Evolutionary conservation across 208 protist genomes (phyloP), one percentile per base, ranked within the genome.

Genomic region (Crithidia fasciculata): DNA sequence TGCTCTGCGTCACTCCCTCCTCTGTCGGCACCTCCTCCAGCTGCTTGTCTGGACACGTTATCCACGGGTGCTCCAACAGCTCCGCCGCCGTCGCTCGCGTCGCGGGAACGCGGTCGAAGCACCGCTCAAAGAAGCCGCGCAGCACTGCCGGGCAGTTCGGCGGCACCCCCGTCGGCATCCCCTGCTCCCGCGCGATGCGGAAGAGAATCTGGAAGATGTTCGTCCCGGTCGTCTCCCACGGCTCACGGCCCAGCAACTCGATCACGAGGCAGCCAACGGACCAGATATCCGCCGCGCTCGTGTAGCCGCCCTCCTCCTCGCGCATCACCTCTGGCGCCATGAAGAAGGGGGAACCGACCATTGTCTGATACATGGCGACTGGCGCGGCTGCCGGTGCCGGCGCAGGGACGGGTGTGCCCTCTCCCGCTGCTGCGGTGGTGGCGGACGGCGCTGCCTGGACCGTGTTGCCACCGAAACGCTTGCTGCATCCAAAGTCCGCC

Each of bases 401-500:
- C 6, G 19, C 43, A 15, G 58, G 8, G 1, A 37, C 43, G 6
- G 62, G 40, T 36, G 43, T 49, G 28, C 28, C 18, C 18, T 8
- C 57, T 15, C 3, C 43, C 36, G 43, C 57, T n/a, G 47, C 18
- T 16, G 40, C 15, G 41, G 28, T 40, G 9, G n/a, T 16, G 15
- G 39, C 37, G 13, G 49, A 16, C 50, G 55, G 57, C 50, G 50
- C 45, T 6, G 64, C 64, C 28, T 74, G 58, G 50, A 80, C 44
- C 9, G 76, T 79, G 5, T 55, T 61, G 3, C 84, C 86, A 15
- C 84, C 89, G 10, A 97, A 73, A 8, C 96, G 89, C 68, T 96
- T 98, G 73, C 91, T 96, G 52, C 92, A 96, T 7, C 95, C 96
- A 87, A 99, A 99, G 72, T 99, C 97, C 4, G 96, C 93, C 16